Percentiles rank a stretch among this genome's conserved stretches.
These are phyloP conservation scores for Morella rubra DNA, from an alignment of 306 rosid species.

Conservation along the genomic window DNA sequence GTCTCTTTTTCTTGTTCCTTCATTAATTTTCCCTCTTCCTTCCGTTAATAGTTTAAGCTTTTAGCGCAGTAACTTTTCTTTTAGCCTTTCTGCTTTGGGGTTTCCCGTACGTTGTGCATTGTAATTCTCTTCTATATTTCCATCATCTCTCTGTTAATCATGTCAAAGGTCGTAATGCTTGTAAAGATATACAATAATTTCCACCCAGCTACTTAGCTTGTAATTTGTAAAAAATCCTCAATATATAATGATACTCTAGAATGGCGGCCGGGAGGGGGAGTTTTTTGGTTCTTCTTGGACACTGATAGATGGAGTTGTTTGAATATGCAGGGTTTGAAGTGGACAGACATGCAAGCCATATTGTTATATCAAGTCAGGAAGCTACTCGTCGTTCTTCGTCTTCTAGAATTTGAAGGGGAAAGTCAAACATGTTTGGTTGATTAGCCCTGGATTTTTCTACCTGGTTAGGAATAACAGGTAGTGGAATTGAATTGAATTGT, in stretches of 20 bases:
- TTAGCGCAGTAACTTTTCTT: background rate
- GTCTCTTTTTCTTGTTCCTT: conserved; percentile 15
- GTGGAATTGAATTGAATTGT: no score
- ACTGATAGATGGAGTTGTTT: background rate
- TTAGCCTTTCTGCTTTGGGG: no score
- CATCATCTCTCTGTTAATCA: no score
- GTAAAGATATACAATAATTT: no score
- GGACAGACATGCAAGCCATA: background rate
- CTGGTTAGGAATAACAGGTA: background rate
- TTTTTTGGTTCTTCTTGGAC: background rate
- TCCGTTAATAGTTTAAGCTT: background rate
- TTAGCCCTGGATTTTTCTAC: background rate
- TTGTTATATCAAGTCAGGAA: background rate
- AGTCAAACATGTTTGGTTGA: background rate
- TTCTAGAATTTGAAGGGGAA: background rate
- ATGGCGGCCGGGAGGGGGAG: background rate
- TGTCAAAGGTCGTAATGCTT: no score
- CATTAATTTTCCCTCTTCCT: background rate
- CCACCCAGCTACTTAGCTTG: no score
- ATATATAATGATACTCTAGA: background rate
- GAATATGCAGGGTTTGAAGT: background rate
- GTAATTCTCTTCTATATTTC: no score
- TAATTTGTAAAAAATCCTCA: no score
- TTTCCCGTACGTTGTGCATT: no score
- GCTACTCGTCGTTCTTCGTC: background rate